Percentiles rank a stretch among this genome's conserved stretches.
Evolutionary conservation across 495 filamentous ascomycete species (phyloP).

Genomic region (Hypoxylon fragiforme): DNA sequence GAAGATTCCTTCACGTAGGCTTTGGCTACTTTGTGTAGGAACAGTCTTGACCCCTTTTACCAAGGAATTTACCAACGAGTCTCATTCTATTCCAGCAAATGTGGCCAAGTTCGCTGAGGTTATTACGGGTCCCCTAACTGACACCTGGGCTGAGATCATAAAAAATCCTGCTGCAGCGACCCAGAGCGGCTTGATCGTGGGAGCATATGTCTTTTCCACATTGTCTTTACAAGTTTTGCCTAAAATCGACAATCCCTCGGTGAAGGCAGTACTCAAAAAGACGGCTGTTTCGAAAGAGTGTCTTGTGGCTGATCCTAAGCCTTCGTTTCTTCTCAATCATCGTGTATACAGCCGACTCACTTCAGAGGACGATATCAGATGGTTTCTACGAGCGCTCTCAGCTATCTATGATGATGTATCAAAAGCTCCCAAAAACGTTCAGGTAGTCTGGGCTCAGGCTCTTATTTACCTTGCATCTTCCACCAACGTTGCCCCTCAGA

Average conservation of each 20-base stretch:
- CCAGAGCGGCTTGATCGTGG: conserved; percentile 74
- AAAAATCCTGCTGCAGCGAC: conserved; percentile 74
- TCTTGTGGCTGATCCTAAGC: conserved; percentile 68
- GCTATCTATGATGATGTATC: conserved; percentile 54
- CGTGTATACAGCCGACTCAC: conserved; percentile 79
- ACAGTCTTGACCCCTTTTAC: conserved; percentile 66
- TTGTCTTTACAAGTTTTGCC: conserved; percentile 54
- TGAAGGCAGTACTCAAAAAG: conserved; percentile 57
- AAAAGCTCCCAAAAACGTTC: conserved; percentile 33
- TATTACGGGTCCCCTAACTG: conserved; percentile 66
- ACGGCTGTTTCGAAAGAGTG: conserved; percentile 62
- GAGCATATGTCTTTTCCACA: conserved; percentile 72
- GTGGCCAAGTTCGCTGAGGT: conserved; percentile 60
- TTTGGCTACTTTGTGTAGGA: conserved; percentile 77
- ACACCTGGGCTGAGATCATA: conserved; percentile 73
- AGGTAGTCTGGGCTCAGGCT: conserved; percentile 74
- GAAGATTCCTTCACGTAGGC: conserved; percentile 70
- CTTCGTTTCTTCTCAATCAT: conserved; percentile 82
- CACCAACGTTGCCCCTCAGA: conserved; percentile 54
- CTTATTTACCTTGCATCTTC: conserved; percentile 78
- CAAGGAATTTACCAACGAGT: conserved; percentile 50
- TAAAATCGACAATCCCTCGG: conserved; percentile 45
- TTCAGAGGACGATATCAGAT: conserved; percentile 71
- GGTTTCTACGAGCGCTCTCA: conserved; percentile 71
- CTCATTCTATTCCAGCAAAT: conserved; percentile 47